Conservation (phyloP, 805 yeast species). For the Ogataea minuta region DNA sequence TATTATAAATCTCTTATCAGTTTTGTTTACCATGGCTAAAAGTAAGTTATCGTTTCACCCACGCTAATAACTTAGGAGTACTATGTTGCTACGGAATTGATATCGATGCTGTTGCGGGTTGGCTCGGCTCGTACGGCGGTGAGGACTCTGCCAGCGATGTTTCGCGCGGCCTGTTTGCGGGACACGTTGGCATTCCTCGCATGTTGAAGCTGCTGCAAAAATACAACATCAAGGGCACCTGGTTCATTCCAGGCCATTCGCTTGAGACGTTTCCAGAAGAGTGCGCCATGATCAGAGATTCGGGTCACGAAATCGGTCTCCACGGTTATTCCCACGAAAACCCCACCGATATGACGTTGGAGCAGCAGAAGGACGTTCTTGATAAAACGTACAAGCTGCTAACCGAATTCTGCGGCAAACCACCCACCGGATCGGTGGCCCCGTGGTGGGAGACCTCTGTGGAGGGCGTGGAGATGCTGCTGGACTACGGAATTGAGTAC, state of each 20-base stretch:
- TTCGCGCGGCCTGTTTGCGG: slow-evolving; percentile 38
- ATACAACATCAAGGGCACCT: slow-evolving; percentile 37
- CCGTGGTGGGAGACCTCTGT: slow-evolving; percentile 40
- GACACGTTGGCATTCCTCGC: slow-evolving; percentile 37
- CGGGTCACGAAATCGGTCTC: slow-evolving; percentile 37
- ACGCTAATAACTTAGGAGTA: slow-evolving; percentile 24
- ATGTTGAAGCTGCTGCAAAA: slow-evolving; percentile 35
- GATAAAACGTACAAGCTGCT: slow-evolving; percentile 34
- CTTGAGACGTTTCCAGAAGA: slow-evolving; percentile 39
- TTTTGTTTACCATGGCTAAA: slow-evolving; percentile 4
- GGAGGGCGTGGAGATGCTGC: slow-evolving; percentile 34
- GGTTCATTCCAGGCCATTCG: slow-evolving; percentile 40
- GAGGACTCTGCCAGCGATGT: slow-evolving; percentile 37
- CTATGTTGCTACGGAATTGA: slow-evolving; percentile 38
- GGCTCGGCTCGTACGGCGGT: slow-evolving; percentile 40
- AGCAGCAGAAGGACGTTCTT: slow-evolving; percentile 36
- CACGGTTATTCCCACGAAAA: slow-evolving; percentile 40
- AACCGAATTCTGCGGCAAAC: slow-evolving; percentile 36
- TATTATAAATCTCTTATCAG: slow-evolving; percentile 20
- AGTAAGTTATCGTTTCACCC: neutral
- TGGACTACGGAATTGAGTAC: slow-evolving; percentile 37
- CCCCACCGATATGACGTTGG: slow-evolving; percentile 35
- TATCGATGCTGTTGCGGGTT: slow-evolving; percentile 39
- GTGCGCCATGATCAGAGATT: slow-evolving; percentile 35
- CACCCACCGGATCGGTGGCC: slow-evolving; percentile 37